Evolutionary conservation across 2,329 filamentous ascomycete species (phyloP), one percentile per base, ranked within the genome.

Genomic region (Rutstroemia sydowiana): DNA sequence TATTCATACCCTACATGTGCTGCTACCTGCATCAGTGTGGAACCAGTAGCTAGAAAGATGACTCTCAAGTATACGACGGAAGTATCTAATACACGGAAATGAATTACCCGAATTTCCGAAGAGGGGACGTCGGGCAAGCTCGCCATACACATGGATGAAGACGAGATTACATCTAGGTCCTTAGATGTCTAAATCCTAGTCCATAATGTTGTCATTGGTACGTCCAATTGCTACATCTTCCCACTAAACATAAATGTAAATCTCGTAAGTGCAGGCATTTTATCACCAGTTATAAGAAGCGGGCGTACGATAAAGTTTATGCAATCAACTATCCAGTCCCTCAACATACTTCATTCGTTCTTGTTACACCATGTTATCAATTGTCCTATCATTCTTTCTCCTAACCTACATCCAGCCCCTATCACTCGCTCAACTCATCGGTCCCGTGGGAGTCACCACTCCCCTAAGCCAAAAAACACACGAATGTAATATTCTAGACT

Each of bases 401-500:
- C 20, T 51, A 20, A 13, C 37, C 7, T 23, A 45, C 13, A 10
- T 51, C 6, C 14, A 10, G n/a, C 11, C 26, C n/a, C 14, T 37
- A 5, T 45, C 48, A 26, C 23, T 28, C 16, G 41, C 48, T 11
- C 48, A 51, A 26, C 48, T 51, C 1, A 46, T 23, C 16, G 48
- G 48, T 14, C 48, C 48, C 13, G 61, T 67, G 13, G 66, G 66
- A 5, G 60, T 64, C 23, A 59, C 56, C 2, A 69, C 65, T 1
- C 28, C 55, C 5, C 58, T 68, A 7, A 55, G 56, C 2, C 3
- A 59, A 3, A 69, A 69, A 45, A 59, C 45, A 0, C 57, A 46
- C 7, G 57, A 62, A 39, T 69, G 67, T 55, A 69, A 62, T 45
- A 58, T 68, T n/a, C 58, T 68, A 8, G 49, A 68, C 49, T 65